These are phyloP conservation scores for Dipteronia sinensis DNA, from an alignment of 345 rosid species.

Conservation along the genomic window DNA sequence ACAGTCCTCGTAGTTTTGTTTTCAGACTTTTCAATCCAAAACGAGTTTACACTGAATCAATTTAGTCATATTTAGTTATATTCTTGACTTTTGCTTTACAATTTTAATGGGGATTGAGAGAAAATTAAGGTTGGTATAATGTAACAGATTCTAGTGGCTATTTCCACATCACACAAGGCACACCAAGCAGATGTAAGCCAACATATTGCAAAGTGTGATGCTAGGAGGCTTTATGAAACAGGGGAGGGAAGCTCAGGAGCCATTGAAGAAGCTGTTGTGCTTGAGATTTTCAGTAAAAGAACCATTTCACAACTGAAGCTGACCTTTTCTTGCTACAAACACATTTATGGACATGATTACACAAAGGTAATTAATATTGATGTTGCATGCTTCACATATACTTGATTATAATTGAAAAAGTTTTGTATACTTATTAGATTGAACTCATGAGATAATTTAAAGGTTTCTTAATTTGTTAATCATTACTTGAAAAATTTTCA, in stretches of 20 bases:
- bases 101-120: not conserved
- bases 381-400: not conserved
- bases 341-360: conserved; percentile 64
- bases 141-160: conserved; percentile 57
- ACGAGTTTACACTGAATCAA: no score
- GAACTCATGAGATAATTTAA: not conserved
- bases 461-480: not conserved
- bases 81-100: no score
- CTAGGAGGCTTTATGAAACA: conserved; percentile 53
- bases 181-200: conserved; percentile 61
- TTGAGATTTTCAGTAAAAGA: conserved; percentile 68
- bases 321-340: conserved; percentile 60
- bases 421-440: not conserved
- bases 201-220: conserved; percentile 62
- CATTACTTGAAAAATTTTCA: conserved; percentile 6
- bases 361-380: conserved; percentile 39
- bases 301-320: conserved; percentile 63
- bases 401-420: not conserved
- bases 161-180: conserved; percentile 67
- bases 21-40: no score
- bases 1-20: no score
- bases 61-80: no score
- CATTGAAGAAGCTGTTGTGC: conserved; percentile 51
- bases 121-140: not conserved
- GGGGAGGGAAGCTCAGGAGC: conserved; percentile 53